A percentile compares a stretch with the other conserved stretches of the same genome.
phyloP scores from a whole-genome alignment of 1,284 basidiomycete genomes.

The Ustilago xerochloae region DNA sequence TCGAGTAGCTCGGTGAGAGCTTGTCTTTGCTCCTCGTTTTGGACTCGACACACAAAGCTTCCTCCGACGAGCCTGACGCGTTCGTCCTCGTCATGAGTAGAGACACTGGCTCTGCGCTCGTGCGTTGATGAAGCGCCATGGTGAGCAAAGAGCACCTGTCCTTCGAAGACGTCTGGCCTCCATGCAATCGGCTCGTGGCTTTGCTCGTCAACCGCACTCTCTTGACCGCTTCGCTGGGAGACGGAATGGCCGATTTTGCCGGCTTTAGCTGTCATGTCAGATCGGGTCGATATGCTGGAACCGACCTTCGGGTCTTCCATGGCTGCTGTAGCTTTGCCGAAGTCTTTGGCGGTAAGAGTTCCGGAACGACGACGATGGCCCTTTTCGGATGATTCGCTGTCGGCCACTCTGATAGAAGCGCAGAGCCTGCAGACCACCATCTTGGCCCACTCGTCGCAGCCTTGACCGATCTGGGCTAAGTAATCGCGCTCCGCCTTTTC shows the following conservation, averaged over 20 bases:
- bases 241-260: constrained; percentile 13
- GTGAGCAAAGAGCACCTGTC: constrained; percentile 44
- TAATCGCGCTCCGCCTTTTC: constrained; percentile 49
- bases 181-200: constrained; percentile 25
- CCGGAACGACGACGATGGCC: constrained; percentile 25
- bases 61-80: constrained; percentile 51
- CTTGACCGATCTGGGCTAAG: constrained; percentile 35
- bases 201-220: not conserved
- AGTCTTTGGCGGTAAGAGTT: constrained; percentile 39
- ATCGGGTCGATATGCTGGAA: constrained; percentile 43
- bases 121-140: constrained; percentile 12
- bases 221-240: not conserved
- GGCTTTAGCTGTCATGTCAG: constrained; percentile 47
- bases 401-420: constrained; percentile 22
- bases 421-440: constrained; percentile 51
- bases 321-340: constrained; percentile 5
- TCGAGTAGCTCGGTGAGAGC: constrained; percentile 37
- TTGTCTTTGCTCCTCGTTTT: constrained; percentile 27
- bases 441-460: constrained; percentile 55
- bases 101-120: constrained; percentile 26
- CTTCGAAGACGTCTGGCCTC: constrained; percentile 46
- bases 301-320: not conserved
- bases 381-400: not conserved
- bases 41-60: constrained; percentile 46
- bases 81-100: constrained; percentile 28